These are phyloP conservation scores for Penicillium canariense DNA, from an alignment of 495 filamentous ascomycete genomes.

Conservation along the genomic window DNA sequence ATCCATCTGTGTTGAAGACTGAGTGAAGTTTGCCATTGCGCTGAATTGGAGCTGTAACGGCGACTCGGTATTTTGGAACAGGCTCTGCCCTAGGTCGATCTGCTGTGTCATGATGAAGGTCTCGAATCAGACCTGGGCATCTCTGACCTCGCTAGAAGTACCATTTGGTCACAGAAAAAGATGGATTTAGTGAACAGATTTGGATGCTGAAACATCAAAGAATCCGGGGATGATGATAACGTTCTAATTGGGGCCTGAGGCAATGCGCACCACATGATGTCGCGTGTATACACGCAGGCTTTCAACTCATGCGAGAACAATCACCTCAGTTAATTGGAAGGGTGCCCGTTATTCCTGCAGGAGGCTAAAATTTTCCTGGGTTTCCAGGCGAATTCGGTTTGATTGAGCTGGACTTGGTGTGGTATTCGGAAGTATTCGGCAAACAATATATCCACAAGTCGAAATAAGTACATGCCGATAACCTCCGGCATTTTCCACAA, in stretches of 20 bases:
- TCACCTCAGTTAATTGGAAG: too few species aligned
- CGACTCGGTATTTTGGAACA: conserved; percentile 9
- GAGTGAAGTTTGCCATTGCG: conserved; percentile 9
- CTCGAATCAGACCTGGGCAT: background rate
- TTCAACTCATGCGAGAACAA: too few species aligned
- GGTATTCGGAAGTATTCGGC: too few species aligned
- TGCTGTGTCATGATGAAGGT: conserved; percentile 11
- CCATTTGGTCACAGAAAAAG: background rate
- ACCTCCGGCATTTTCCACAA: background rate
- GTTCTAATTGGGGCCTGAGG: background rate
- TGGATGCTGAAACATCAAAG: background rate
- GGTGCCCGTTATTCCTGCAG: too few species aligned
- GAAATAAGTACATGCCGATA: too few species aligned
- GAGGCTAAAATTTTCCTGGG: too few species aligned
- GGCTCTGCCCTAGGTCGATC: conserved; percentile 19
- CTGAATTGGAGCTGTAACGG: conserved; percentile 16
- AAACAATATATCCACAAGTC: too few species aligned
- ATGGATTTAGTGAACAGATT: background rate
- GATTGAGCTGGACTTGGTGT: too few species aligned
- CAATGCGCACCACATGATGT: background rate
- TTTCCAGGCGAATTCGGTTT: too few species aligned
- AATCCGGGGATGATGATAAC: background rate
- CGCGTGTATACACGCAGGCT: background rate
- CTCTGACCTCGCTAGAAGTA: too few species aligned
- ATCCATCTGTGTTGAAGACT: background rate